Evolutionary conservation across 306 rosid species (phyloP), one percentile per base, ranked within the genome.

Genomic region (Corylus avellana): DNA sequence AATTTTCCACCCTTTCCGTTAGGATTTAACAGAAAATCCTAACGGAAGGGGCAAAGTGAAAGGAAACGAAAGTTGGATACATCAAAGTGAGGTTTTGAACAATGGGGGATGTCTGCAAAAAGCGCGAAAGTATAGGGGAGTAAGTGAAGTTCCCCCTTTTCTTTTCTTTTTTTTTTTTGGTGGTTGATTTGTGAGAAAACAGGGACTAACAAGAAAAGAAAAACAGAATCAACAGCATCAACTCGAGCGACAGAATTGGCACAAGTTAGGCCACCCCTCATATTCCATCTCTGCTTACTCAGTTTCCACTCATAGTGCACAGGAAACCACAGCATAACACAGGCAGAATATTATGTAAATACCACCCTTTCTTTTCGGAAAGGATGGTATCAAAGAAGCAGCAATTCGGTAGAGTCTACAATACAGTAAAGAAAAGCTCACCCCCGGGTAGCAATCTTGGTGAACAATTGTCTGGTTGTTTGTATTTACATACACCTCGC

Each of bases 381-480:
- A 39, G 48, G 22, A 39, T 3, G 13, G n/a, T n/a, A 67, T 67
- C 22, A 77, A 1, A 12, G 13, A 44, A 27, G 16, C 12, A n/a
- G 35, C n/a, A 46, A 29, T 57, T 58, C 12, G 18, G 3, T 14
- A 58, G 46, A 42, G 13, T 18, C 27, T 59, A 14, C 39, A 25
- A 11, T 59, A 59, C 35, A 3, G 35, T 18, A 79, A 76, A 39
- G 37, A n/a, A 46, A 79, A 63, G 25, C 91, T 87, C 78, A 92
- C 99, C 99, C 83, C 79, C 55, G 98, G 90, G 82, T 83, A 88
- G 87, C 99, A 93, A 83, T 90, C 83, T 83, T 95, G 94, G 79
- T 83, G 97, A 46, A 73, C 87, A 79, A 95, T 72, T 8, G 89
- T 85, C 75, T 95, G 93, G 56, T 76, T 14, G 59, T 20, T 81